These are phyloP conservation scores for Baorangia bicolor DNA, from an alignment of 768 basidiomycete genomes.

Conservation along the genomic window DNA sequence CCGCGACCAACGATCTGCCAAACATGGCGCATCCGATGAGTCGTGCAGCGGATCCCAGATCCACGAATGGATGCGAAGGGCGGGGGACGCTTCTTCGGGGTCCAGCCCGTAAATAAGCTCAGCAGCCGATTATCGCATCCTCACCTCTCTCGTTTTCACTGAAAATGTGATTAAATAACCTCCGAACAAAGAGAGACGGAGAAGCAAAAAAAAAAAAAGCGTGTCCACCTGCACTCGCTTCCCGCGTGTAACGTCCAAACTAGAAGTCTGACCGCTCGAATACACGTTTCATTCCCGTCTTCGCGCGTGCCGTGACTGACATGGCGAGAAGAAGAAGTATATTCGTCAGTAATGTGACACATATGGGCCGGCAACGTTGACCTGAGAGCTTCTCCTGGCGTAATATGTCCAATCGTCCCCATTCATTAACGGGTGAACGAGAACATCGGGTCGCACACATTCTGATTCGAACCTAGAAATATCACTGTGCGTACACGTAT, in stretches of 20 bases:
- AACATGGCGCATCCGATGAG: constrained; percentile 1
- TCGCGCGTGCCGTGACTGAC: neutral
- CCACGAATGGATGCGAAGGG: neutral
- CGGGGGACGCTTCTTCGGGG: neutral
- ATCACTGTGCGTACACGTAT: constrained; percentile 9
- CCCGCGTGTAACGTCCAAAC: neutral
- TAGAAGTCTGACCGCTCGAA: neutral
- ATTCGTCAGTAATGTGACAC: neutral
- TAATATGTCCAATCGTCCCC: neutral
- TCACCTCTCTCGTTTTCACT: neutral
- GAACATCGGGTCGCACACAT: neutral
- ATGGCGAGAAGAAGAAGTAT: neutral
- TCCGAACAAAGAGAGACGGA: neutral
- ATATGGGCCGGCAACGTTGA: neutral
- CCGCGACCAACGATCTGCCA: constrained; percentile 5
- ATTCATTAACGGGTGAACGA: neutral
- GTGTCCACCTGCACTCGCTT: neutral
- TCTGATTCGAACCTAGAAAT: neutral
- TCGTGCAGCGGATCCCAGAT: constrained; percentile 1
- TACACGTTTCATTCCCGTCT: constrained; percentile 10
- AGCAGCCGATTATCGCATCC: neutral
- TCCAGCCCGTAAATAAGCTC: neutral
- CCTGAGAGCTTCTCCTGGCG: neutral
- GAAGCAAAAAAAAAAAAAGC: no score
- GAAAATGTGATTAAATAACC: neutral